phyloP scores from a whole-genome alignment of 2,329 filamentous ascomycete genomes.

The Rhinocladiella mackenziei region DNA sequence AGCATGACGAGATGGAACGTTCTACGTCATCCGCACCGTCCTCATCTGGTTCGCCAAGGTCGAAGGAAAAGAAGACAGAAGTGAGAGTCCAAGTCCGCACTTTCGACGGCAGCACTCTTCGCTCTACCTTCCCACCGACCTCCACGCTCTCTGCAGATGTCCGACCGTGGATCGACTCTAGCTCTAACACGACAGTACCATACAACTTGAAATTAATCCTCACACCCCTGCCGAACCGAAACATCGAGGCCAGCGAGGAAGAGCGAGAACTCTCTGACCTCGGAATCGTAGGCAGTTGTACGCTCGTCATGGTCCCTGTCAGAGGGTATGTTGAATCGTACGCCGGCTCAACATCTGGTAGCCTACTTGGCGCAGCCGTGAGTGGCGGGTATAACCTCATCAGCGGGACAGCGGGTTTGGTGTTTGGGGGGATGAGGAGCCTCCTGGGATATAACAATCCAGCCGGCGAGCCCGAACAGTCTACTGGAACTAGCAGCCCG shows the following conservation, averaged over 20 bases:
- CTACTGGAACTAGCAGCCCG: not conserved
- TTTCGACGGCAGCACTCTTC: conserved; percentile 77
- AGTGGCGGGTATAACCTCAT: conserved; percentile 43
- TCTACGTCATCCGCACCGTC: conserved; percentile 8
- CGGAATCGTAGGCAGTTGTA: conserved; percentile 73
- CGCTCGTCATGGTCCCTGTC: conserved; percentile 73
- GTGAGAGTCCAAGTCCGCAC: conserved; percentile 73
- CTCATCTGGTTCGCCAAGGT: conserved; percentile 5
- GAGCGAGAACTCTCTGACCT: conserved; percentile 62
- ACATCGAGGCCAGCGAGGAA: conserved; percentile 73
- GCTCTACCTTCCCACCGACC: conserved; percentile 63
- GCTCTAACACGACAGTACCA: conserved; percentile 56
- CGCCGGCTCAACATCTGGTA: conserved; percentile 32
- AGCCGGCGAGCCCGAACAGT: conserved; percentile 16
- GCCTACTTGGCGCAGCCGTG: conserved; percentile 37
- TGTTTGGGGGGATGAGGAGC: conserved; percentile 42
- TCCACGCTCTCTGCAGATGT: conserved; percentile 63
- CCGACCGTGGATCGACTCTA: conserved; percentile 70
- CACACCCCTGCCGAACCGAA: conserved; percentile 69
- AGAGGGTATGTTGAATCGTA: conserved; percentile 60
- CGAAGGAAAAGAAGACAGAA: conserved; percentile 27
- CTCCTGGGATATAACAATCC: conserved; percentile 42
- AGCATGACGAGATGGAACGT: conserved; percentile 29
- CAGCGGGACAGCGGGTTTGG: conserved; percentile 42
- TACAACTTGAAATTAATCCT: conserved; percentile 84